phyloP scores from a whole-genome alignment of 164 flowering plant genomes.

The Litsea cubeba region DNA sequence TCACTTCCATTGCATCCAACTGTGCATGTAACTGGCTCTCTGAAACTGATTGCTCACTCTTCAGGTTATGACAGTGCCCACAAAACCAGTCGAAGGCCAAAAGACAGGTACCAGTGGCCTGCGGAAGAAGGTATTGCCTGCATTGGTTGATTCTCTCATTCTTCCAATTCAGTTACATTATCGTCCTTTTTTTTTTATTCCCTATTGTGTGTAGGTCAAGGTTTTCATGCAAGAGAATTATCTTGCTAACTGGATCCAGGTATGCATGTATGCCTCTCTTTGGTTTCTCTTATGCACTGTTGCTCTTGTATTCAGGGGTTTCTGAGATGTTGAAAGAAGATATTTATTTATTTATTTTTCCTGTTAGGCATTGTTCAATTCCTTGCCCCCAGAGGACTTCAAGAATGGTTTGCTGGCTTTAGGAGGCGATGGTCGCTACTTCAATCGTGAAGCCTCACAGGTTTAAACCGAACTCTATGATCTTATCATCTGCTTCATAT shows the following conservation, averaged over 20 bases:
- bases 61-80: slow-evolving; percentile 64
- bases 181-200: not conserved
- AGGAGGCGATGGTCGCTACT: slow-evolving; percentile 99
- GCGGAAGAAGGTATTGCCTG: slow-evolving; percentile 64
- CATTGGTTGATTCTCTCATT: slow-evolving; percentile 1
- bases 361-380: slow-evolving; percentile 77
- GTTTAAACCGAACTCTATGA: slow-evolving; percentile 21
- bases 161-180: not conserved
- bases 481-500: not conserved
- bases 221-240: slow-evolving; percentile 87
- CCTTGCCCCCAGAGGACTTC: slow-evolving; percentile 86
- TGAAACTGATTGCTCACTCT: not conserved
- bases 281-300: slow-evolving; percentile 4
- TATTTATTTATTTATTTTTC: not conserved
- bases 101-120: slow-evolving; percentile 98
- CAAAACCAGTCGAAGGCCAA: slow-evolving; percentile 90
- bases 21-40: not conserved
- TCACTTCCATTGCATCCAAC: slow-evolving; percentile 1
- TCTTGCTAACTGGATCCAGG: slow-evolving; percentile 99
- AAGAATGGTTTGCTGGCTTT: slow-evolving; percentile 73
- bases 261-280: slow-evolving; percentile 10
- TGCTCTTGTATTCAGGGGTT: not conserved
- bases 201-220: slow-evolving; percentile 54
- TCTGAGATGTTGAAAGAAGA: not conserved
- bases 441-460: slow-evolving; percentile 92